Evolutionary conservation across 2,329 filamentous ascomycete genomes (phyloP).

Genomic region (Sclerotinia nivalis): DNA sequence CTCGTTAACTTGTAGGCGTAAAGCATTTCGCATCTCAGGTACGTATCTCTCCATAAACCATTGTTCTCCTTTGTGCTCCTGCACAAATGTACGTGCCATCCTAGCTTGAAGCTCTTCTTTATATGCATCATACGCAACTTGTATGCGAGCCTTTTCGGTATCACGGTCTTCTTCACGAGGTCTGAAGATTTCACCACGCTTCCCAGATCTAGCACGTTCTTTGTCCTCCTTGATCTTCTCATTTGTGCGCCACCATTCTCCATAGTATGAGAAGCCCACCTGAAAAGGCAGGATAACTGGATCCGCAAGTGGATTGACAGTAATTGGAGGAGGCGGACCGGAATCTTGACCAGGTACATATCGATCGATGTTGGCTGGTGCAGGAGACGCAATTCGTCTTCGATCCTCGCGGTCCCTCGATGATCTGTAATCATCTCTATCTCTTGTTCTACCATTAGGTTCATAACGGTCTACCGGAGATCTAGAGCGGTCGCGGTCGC

Average conservation of each 20-base stretch:
- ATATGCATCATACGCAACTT: constrained; percentile 66
- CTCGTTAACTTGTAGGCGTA: constrained; percentile 74
- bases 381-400: constrained; percentile 57
- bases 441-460: constrained; percentile 56
- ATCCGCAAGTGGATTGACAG: constrained; percentile 68
- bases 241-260: constrained; percentile 83
- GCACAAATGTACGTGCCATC: constrained; percentile 88
- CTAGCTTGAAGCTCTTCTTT: constrained; percentile 69
- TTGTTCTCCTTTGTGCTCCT: constrained; percentile 90
- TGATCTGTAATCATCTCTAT: constrained; percentile 65
- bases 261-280: constrained; percentile 82
- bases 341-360: constrained; percentile 76
- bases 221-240: constrained; percentile 81
- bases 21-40: constrained; percentile 72
- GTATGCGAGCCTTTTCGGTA: constrained; percentile 76
- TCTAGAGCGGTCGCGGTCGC: constrained; percentile 70
- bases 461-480: constrained; percentile 72
- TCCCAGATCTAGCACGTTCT: constrained; percentile 68
- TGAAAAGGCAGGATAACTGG: constrained; percentile 74
- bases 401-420: constrained; percentile 58
- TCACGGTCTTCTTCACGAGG: constrained; percentile 74
- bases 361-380: constrained; percentile 73
- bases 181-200: constrained; percentile 63
- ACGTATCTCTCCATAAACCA: constrained; percentile 98
- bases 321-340: constrained; percentile 48